Evolutionary conservation across 495 filamentous ascomycete genomes (phyloP), one percentile per base, ranked within the genome.

Genomic region (Lepraria neglecta): DNA sequence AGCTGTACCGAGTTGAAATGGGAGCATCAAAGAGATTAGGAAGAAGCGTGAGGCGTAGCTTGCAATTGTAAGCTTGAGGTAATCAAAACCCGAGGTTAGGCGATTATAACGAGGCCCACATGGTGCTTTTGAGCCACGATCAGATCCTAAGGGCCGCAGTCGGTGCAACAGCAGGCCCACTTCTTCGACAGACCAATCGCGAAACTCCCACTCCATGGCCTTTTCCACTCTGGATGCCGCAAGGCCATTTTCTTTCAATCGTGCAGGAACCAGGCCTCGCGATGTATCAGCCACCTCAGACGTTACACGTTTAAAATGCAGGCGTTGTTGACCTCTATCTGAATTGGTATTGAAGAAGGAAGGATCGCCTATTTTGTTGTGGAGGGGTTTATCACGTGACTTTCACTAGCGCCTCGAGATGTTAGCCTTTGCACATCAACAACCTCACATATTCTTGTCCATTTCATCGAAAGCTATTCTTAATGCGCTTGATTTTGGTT

Each of bases 131-230:
- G 42, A 6, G 9, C 42, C 42, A 12, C 0, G 4, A 3, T 15
- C 6, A 4, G 42, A 44, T 44, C 42, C 42, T 17, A 44, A 15
- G 14, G 46, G 58, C 17, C 27, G 27, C 27, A 60, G 27, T 60
- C 27, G 58, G 27, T 53, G 40, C 27, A 60, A 40, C 12, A 60
- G 28, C 27, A 27, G 24, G 17, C 28, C 42, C 10, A 60, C 46
- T 51, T 60, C 58, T 21, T 50, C 45, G 5, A 51, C 19, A 31
- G 44, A 54, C 58, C 58, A 60, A 33, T 31, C 47, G 40, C 46
- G 17, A 2, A 60, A 45, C 45, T 60, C 58, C 17, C 27, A 44
- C 28, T 28, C 17, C 58, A 56, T 35, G 60, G 55, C 24, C 21
- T 62, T 6, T 44, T 21, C 15, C 42, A 6, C 11, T 50, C 46